Base-by-base conservation (phyloP, 169 alveolate genomes). In the Plasmodium blacklocki region DNA sequence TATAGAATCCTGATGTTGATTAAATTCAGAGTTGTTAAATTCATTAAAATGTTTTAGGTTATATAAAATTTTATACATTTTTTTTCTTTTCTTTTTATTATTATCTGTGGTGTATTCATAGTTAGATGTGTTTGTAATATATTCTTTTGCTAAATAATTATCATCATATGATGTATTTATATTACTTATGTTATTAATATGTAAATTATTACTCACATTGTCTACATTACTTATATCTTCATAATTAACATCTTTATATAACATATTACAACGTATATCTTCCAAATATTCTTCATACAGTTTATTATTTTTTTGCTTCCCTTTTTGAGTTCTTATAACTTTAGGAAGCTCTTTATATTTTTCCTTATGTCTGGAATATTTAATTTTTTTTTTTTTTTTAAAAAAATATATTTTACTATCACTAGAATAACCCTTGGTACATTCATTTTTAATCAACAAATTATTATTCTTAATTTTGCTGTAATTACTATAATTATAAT, bases 11-110 rank as follows among this genome's bases (percentile, higher is more conserved):
- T 2, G 39, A 26, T 26, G 39, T 26, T 26, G 39, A 26, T 26
- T 26, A 0, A 5, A 26, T 26, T 83, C 74, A 68, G 54, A 47
- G 58, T 49, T 83, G 39, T 32, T 83, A 23, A 83, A 83, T 62
- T 63, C 43, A 39, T 50, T 83, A 54, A 68, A 54, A 47, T 59
- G 43, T 26, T 68, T 83, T 68, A 83, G 49, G 19, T 83, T 83
- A 47, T 68, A 83, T 8, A 83, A 45, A 26, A 83, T 83, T 67
- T 83, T 67, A 15, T 68, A 56, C 12, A 83, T 63, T 70, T 83
- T 73, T 47, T 59, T 83, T 73, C 54, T 72, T 49, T 70, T 83
- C 72, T 83, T 83, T 83, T 68, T 83, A 52, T 70, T 2, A 26
- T 26, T 26, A 26, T 26, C 39, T 26, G 39, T 26, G 39, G 1